Percentiles rank a stretch among this genome's conserved stretches.
Conservation (phyloP, 371 early-diverging fungal species). For the Aphelidium insulamus region DNA sequence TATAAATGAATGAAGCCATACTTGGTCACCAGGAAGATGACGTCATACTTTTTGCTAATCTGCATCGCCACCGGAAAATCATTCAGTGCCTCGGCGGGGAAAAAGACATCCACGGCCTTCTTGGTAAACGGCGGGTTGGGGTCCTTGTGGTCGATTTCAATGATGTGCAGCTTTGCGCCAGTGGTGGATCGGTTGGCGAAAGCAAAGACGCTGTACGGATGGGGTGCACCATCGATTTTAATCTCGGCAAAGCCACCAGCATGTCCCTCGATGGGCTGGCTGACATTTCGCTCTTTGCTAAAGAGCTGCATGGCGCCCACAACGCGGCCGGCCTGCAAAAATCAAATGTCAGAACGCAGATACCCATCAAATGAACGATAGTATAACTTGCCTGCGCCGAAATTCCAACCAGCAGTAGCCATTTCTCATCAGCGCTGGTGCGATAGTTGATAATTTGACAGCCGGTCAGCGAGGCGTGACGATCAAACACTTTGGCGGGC, state of each 20-base stretch:
- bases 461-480: constrained; percentile 54
- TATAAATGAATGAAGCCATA: constrained; percentile 92
- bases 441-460: constrained; percentile 89
- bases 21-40: constrained; percentile 86
- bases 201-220: constrained; percentile 69
- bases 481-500: constrained; percentile 80
- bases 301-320: constrained; percentile 90
- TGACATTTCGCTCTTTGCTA: constrained; percentile 71
- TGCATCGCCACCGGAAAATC: constrained; percentile 97
- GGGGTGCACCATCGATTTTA: constrained; percentile 43
- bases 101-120: constrained; percentile 75
- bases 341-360: neutral
- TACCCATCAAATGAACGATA: neutral
- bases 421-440: constrained; percentile 65
- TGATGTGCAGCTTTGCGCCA: constrained; percentile 66
- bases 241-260: constrained; percentile 87
- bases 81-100: constrained; percentile 75
- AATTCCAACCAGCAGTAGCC: constrained; percentile 86
- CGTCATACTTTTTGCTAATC: constrained; percentile 65
- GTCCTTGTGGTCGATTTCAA: constrained; percentile 87
- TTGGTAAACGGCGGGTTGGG: constrained; percentile 75
- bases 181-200: constrained; percentile 67
- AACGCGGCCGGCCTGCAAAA: constrained; percentile 46
- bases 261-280: constrained; percentile 91
- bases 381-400: constrained; percentile 37